phyloP scores from a whole-genome alignment of 371 early-diverging fungal genomes.

The Mortierella sp. region DNA sequence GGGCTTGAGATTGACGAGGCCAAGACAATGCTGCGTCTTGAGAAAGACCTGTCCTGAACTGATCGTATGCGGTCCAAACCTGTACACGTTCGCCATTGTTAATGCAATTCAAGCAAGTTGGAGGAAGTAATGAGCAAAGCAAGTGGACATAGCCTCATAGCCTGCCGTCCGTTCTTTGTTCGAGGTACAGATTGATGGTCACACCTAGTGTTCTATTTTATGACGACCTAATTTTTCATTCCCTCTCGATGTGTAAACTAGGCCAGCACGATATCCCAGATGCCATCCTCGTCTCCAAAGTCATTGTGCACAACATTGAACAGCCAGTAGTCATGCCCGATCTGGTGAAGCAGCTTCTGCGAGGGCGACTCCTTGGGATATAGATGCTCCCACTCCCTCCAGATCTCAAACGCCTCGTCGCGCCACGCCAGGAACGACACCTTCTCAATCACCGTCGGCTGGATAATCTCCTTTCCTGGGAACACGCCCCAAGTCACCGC shows the following conservation, averaged over 20 bases:
- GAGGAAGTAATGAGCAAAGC: neutral
- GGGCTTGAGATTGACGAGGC: slow-evolving; percentile 92
- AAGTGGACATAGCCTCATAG: too few relatives aligned
- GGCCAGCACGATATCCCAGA: slow-evolving; percentile 44
- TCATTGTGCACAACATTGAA: slow-evolving; percentile 95
- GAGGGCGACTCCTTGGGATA: slow-evolving; percentile 73
- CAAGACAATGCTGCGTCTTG: slow-evolving; percentile 75
- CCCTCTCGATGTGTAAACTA: too few relatives aligned
- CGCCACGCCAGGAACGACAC: slow-evolving; percentile 93
- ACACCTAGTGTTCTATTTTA: neutral
- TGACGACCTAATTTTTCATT: too few relatives aligned
- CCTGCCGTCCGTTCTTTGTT: too few relatives aligned
- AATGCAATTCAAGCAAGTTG: neutral
- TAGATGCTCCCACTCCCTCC: slow-evolving; percentile 91
- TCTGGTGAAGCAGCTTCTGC: slow-evolving; percentile 68
- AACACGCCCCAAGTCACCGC: slow-evolving; percentile 98
- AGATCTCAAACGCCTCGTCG: slow-evolving; percentile 91
- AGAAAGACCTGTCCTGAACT: slow-evolving; percentile 79
- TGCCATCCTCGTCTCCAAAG: slow-evolving; percentile 70
- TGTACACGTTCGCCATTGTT: slow-evolving; percentile 25
- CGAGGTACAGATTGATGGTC: too few relatives aligned
- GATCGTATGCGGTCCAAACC: slow-evolving; percentile 78
- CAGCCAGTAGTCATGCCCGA: slow-evolving; percentile 85
- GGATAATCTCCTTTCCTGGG: slow-evolving; percentile 94
- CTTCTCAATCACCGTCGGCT: slow-evolving; percentile 93